Conservation (phyloP, 805 yeast genomes). For the Kuraishia molischiana region DNA sequence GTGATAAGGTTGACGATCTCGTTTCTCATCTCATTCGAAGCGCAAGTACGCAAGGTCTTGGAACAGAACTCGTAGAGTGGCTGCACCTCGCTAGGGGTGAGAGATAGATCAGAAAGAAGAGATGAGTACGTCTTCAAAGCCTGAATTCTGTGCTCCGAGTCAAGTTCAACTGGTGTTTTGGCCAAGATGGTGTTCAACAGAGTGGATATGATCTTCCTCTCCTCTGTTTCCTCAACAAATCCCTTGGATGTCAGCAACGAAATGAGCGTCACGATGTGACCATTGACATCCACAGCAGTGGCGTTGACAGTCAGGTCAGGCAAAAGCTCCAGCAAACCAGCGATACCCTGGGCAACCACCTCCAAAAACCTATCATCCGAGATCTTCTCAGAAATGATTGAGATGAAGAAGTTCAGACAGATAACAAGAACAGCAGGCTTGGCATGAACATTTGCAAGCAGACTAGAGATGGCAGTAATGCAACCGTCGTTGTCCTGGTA, state of each 20-base stretch:
- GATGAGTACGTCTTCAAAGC: slow-evolving; percentile 23
- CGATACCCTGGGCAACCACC: background rate
- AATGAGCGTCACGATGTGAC: slow-evolving; percentile 42
- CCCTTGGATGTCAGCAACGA: slow-evolving; percentile 45
- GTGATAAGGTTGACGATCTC: slow-evolving; percentile 50
- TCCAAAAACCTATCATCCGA: slow-evolving; percentile 25
- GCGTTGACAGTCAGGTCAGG: slow-evolving; percentile 37
- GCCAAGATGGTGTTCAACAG: slow-evolving; percentile 55
- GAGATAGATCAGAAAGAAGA: background rate
- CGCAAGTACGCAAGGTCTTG: slow-evolving; percentile 45
- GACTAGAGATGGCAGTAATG: slow-evolving; percentile 40
- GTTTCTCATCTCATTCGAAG: slow-evolving; percentile 53
- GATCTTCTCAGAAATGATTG: slow-evolving; percentile 33
- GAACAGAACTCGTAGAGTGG: slow-evolving; percentile 37
- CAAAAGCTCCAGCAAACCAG: slow-evolving; percentile 8
- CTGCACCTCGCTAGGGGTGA: background rate
- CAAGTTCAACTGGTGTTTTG: slow-evolving; percentile 43
- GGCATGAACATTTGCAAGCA: slow-evolving; percentile 43
- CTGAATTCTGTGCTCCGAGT: slow-evolving; percentile 40
- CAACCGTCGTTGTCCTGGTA: slow-evolving; percentile 47
- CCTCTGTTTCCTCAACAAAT: slow-evolving; percentile 44
- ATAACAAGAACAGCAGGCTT: slow-evolving; percentile 55
- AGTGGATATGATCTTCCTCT: slow-evolving; percentile 40
- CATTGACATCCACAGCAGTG: slow-evolving; percentile 33
- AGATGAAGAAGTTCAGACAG: slow-evolving; percentile 42